Evolutionary conservation across 2,329 filamentous ascomycete genomes (phyloP).

Genomic region (Trichoderma sp.): DNA sequence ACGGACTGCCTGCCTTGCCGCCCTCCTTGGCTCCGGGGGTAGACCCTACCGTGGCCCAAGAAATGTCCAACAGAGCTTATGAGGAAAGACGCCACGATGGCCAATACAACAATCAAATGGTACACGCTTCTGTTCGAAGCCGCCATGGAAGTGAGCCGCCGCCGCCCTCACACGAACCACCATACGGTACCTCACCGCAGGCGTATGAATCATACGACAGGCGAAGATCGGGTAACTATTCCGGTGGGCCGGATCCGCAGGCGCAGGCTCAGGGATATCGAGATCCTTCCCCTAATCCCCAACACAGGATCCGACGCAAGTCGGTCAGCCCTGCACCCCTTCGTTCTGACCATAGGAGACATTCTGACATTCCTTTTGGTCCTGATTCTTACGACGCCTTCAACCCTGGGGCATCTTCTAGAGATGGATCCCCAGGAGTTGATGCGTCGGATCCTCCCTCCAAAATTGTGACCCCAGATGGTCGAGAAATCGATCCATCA

Average conservation of each 20-base stretch:
- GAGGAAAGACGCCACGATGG: slow-evolving; percentile 52
- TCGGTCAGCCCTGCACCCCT: slow-evolving; percentile 72
- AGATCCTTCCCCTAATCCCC: slow-evolving; percentile 45
- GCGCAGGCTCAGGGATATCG: slow-evolving; percentile 32
- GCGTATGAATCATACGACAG: slow-evolving; percentile 48
- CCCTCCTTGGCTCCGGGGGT: slow-evolving; percentile 62
- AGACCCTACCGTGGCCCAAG: slow-evolving; percentile 57
- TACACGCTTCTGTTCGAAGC: slow-evolving; percentile 46
- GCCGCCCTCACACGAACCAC: slow-evolving; percentile 32
- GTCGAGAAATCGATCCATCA: slow-evolving; percentile 75
- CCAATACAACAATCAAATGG: slow-evolving; percentile 46
- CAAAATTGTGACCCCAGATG: slow-evolving; percentile 75
- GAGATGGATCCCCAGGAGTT: slow-evolving; percentile 32
- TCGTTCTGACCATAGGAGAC: slow-evolving; percentile 49
- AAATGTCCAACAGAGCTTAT: slow-evolving; percentile 60
- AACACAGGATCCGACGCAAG: slow-evolving; percentile 62
- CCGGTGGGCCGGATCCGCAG: slow-evolving; percentile 37
- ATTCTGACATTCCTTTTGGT: slow-evolving; percentile 68
- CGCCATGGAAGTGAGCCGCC: slow-evolving; percentile 41
- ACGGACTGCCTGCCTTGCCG: slow-evolving; percentile 53
- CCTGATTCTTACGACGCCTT: slow-evolving; percentile 75
- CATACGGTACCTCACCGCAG: slow-evolving; percentile 35
- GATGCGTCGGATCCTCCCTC: slow-evolving; percentile 57
- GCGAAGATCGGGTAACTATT: slow-evolving; percentile 44
- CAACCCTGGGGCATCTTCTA: slow-evolving; percentile 58